Base-by-base conservation (phyloP, 345 rosid species). In the Microthlaspi erraticum region DNA sequence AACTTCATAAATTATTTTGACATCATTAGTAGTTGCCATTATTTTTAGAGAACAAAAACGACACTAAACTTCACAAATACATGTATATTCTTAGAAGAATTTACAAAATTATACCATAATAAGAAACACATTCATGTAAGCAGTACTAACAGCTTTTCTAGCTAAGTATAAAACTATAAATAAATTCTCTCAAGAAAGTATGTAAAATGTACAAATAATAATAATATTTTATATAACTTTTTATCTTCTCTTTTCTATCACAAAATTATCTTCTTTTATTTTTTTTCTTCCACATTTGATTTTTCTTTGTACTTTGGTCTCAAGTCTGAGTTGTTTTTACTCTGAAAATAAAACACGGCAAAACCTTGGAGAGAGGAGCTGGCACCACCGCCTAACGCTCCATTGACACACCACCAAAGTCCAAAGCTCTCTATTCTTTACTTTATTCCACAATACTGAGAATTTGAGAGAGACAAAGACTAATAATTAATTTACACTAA, bases 371-470 rank as follows among this genome's bases (percentile, higher is more conserved):
- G 61, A 69, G 6, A 69, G 6, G 71, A 76, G 66, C 71, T 70
- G 70, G 59, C 79, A 62, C 68, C 69, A 68, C 70, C 74, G 74
- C 78, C 78, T 60, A 75, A 75, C 74, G 55, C 55, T 71, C 67
- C 70, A 76, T 70, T 62, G 79, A 76, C 79, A 69, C 61, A 56
- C 39, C 71, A 76, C 79, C 79, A 48, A 70, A 64, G 12, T n/a
- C n/a, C n/a, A n/a, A n/a, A n/a, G n/a, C n/a, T n/a, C 63, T 50
- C 14, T 20, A 26, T 39, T 73, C 12, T 12, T 46, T 38, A 70
- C 65, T 70, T 59, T 59, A 48, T 70, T 26, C 8, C 10, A 72
- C 63, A 54, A 67, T 12, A 62, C 33, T 41, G 64, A 54, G 26
- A 26, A 26, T 26, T 26, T 26, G 29, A 64, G 10, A 31, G 26